Base-by-base conservation (phyloP, 768 basidiomycete genomes). In the Trametopsis cervina region DNA sequence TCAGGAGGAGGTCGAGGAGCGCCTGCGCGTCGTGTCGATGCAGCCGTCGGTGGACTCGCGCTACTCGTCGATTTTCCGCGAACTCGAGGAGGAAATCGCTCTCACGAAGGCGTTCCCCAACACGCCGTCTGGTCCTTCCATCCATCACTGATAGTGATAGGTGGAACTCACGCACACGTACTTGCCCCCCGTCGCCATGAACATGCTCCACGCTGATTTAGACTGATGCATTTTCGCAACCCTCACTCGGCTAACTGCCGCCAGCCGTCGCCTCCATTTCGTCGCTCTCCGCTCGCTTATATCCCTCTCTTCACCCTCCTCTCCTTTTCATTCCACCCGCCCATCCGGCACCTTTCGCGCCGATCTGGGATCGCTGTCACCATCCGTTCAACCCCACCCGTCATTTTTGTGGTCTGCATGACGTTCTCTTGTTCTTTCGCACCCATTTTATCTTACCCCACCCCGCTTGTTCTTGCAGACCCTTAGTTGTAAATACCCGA, bases 11-110 rank as follows among this genome's bases (percentile, higher is more conserved):
- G 68, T 71, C 2, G 68, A 77, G 54, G 69, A 69, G 45, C 67
- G 77, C 25, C 61, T 81, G 56, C 69, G 81, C 39, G 69, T 81
- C 22, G 71, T 75, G 15, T 83, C 82, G 3, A 67, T 82, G 67
- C 78, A 79, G 53, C 76, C 80, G 1, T 79, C 79, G 4, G 11
- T 56, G 18, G 58, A 63, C 44, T 72, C 69, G 17, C 54, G 57
- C 13, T 54, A 51, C 38, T 66, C 64, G 24, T n/a, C 22, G 22
- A 22, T 43, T 39, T 42, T 44, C 48, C 13, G 38, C n/a, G 67
- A 60, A 21, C 62, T 60, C 2, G 60, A 63, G 20, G 65, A 62
- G 42, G 47, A 54, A 12, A 25, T 60, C 2, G 46, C 61, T 52
- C 60, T 52, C 37, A 57, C 62, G 18, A 46, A 56, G 0, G 57